Percentiles rank a stretch among this genome's conserved stretches.
Evolutionary conservation across 495 filamentous ascomycete genomes (phyloP).

Genomic region (Daldinia caldariorum): DNA sequence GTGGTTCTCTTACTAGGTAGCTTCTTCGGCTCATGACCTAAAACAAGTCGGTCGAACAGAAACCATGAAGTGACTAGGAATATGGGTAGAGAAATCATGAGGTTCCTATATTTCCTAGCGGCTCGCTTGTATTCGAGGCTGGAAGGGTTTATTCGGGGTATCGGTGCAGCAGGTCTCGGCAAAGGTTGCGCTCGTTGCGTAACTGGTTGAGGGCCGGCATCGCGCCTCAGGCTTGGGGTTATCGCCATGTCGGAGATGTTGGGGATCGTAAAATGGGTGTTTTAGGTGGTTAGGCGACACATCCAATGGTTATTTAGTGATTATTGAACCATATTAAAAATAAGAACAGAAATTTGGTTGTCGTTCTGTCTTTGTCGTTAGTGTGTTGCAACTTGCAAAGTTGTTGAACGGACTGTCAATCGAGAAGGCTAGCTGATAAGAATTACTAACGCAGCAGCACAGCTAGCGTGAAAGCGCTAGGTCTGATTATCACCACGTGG

Average conservation of each 20-base stretch:
- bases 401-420: too few relatives aligned
- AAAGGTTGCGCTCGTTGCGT: slow-evolving; percentile 13
- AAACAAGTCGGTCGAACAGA: slow-evolving; percentile 53
- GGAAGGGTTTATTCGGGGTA: slow-evolving; percentile 42
- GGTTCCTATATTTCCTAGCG: slow-evolving; percentile 49
- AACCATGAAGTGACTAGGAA: slow-evolving; percentile 58
- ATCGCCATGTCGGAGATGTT: slow-evolving; percentile 23
- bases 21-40: slow-evolving; percentile 21
- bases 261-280: not conserved
- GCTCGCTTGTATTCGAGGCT: slow-evolving; percentile 55
- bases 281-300: not conserved
- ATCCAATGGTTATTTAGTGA: too few relatives aligned
- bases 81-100: slow-evolving; percentile 59
- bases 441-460: too few relatives aligned
- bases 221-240: slow-evolving; percentile 8
- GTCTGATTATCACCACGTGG: too few relatives aligned
- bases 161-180: slow-evolving; percentile 10
- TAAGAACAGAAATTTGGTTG: too few relatives aligned
- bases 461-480: too few relatives aligned
- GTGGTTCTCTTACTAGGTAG: not conserved
- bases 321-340: too few relatives aligned
- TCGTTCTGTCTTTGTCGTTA: too few relatives aligned
- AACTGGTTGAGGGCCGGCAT: not conserved
- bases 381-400: too few relatives aligned
- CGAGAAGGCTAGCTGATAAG: too few relatives aligned